Base-by-base conservation (phyloP, 805 yeast species). In the Candida ulmi region DNA sequence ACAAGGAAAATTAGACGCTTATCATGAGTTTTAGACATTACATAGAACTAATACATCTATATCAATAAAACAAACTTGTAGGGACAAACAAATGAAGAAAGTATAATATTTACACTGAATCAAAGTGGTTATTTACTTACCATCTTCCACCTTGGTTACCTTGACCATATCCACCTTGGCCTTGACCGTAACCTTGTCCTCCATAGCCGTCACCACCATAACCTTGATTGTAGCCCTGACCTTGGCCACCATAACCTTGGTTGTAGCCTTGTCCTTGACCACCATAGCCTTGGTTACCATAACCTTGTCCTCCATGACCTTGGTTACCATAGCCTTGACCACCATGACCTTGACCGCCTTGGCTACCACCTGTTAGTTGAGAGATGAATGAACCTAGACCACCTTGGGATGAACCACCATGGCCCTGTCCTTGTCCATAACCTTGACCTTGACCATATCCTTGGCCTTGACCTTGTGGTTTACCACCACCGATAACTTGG, bases 1-100 rank as follows among this genome's bases (percentile, higher is more conserved):
- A 41, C 32, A 40, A 0, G 55, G 53, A 0, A 33, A 44, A 18
- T 7, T 44, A 24, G 44, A 45, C 17, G 15, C 39, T 2, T 24
- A 33, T 30, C 45, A 45, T 33, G 43, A 45, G 24, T 50, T 48
- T 35, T 35, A 11, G n/a, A 26, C 25, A 23, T 23, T 23, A 8
- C 11, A 23, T 23, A 8, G 25, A 23, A 23, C 25, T 23, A 23
- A n/a, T n/a, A n/a, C n/a, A n/a, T n/a, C n/a, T n/a, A n/a, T n/a
- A n/a, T n/a, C n/a, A n/a, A n/a, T n/a, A n/a, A n/a, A n/a, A n/a
- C n/a, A n/a, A n/a, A n/a, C n/a, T n/a, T n/a, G n/a, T n/a, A n/a
- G n/a, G n/a, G n/a, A n/a, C n/a, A n/a, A n/a, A n/a, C n/a, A n/a
- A n/a, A n/a, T n/a, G n/a, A n/a, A n/a, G n/a, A n/a, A n/a, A n/a